These are phyloP conservation scores for Gossypioides kirkii DNA, from an alignment of 345 rosid genomes.

Conservation along the genomic window DNA sequence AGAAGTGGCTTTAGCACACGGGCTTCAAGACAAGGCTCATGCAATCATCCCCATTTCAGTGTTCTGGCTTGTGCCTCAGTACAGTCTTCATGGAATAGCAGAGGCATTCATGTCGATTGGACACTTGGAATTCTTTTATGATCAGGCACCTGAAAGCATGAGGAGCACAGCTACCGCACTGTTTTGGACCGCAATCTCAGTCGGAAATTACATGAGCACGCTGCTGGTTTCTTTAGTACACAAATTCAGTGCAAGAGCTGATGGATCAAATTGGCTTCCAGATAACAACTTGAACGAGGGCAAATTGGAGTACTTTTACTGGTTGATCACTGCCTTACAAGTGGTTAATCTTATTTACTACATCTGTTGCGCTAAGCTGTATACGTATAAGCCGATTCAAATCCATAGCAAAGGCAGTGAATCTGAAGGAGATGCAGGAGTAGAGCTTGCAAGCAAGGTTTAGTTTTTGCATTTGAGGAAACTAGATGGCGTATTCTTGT, in stretches of 20 bases:
- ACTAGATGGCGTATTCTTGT: too few species aligned
- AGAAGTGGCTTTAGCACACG: slow-evolving; percentile 35
- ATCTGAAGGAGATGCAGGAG: slow-evolving; percentile 21
- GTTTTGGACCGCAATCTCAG: slow-evolving; percentile 68
- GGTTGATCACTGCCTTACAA: slow-evolving; percentile 65
- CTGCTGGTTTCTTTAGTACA: slow-evolving; percentile 65
- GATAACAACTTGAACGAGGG: slow-evolving; percentile 66
- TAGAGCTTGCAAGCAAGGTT: slow-evolving; percentile 36
- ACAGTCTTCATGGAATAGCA: slow-evolving; percentile 70
- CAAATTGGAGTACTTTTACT: slow-evolving; percentile 74
- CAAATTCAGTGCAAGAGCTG: slow-evolving; percentile 43
- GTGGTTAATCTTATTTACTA: slow-evolving; percentile 56
- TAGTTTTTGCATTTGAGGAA: slow-evolving; percentile 8
- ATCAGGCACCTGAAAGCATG: slow-evolving; percentile 89
- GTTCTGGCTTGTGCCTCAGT: slow-evolving; percentile 73
- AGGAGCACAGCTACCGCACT: slow-evolving; percentile 69
- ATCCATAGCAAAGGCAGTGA: slow-evolving; percentile 29
- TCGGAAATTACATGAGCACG: slow-evolving; percentile 68
- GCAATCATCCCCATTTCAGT: slow-evolving; percentile 54
- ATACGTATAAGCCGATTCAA: slow-evolving; percentile 70
- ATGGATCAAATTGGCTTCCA: slow-evolving; percentile 83
- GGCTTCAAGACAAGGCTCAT: slow-evolving; percentile 35
- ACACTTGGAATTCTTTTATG: slow-evolving; percentile 75
- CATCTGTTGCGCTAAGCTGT: slow-evolving; percentile 53
- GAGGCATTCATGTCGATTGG: slow-evolving; percentile 88